Conservation (phyloP, 2,329 filamentous ascomycete species). For the Diaporthe citri region DNA sequence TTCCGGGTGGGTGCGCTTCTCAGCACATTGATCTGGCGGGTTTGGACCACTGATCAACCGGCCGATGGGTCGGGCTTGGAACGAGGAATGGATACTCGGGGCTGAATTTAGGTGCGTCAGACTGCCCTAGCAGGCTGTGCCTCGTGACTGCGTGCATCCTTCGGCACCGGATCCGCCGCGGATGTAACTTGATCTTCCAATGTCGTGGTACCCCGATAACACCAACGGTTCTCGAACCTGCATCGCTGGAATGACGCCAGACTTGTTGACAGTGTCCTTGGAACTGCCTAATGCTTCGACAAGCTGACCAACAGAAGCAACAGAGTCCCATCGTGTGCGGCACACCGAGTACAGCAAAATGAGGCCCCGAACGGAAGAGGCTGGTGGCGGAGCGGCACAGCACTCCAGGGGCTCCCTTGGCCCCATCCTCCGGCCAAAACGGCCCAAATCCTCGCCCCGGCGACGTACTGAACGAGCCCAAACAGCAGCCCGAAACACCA, state of each 20-base stretch:
- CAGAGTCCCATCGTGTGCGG: neutral
- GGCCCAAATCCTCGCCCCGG: neutral
- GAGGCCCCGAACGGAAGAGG: neutral
- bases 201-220: neutral
- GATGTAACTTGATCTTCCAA: constrained; percentile 21
- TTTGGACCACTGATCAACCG: constrained; percentile 13
- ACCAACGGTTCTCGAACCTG: neutral
- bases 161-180: constrained; percentile 23
- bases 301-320: neutral
- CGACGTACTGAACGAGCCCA: constrained; percentile 20
- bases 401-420: neutral
- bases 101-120: constrained; percentile 23
- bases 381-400: constrained; percentile 13
- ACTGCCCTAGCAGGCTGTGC: constrained; percentile 24
- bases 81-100: neutral
- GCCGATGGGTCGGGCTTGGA: neutral
- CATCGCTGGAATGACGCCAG: neutral
- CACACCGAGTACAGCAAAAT: neutral
- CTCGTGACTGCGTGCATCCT: constrained; percentile 20
- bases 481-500: constrained; percentile 25
- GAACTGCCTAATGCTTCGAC: too few relatives aligned
- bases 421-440: constrained; percentile 5
- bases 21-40: neutral
- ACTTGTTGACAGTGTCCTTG: neutral
- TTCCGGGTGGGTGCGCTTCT: constrained; percentile 8